Evolutionary conservation across 163 green algal species (phyloP), one percentile per base, ranked within the genome.

Genomic region (Chloromonas sp.): DNA sequence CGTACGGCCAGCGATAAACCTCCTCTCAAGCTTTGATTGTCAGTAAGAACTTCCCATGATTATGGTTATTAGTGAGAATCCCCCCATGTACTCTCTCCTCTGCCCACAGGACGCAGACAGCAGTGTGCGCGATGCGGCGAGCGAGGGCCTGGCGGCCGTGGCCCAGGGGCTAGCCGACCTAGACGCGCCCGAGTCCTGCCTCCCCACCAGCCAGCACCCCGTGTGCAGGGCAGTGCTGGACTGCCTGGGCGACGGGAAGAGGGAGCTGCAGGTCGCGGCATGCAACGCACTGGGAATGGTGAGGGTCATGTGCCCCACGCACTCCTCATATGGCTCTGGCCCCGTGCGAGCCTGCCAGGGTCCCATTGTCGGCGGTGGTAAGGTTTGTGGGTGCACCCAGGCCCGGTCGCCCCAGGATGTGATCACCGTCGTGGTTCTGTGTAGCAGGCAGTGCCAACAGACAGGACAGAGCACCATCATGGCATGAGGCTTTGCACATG

Each of bases 261-360:
- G 87, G 71, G 89, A 92, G 79, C 80, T 86, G 3, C 89, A 92
- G 82, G 61, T 85, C 0, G 87, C 86, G 0, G 89, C 86, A 0
- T 89, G 89, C 70, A 71, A 71, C 60, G 87, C 89, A 14, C 87
- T 92, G 70, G 86, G 88, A 1, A 60, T 86, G 87, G 89, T 92
- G 79, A 57, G 85, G 71, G 71, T 76, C 66, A 8, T 76, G 5
- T 11, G 66, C 66, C 66, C 8, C 66, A 76, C 11, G 66, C 66
- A 76, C 66, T n/a, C 8, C 66, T 36, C 36, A 36, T 8, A 11
- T 11, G 11, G 66, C 66, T 76, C 11, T 11, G 8, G 11, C 8
- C 8, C 66, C 5, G 66, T 76, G 66, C 66, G 8, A 11, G 66
- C 66, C 66, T 76, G 66, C 66, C 5, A n/a, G 11, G 8, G 11